phyloP scores from a whole-genome alignment of 371 early-diverging fungal species.

The Blakeslea trispora region DNA sequence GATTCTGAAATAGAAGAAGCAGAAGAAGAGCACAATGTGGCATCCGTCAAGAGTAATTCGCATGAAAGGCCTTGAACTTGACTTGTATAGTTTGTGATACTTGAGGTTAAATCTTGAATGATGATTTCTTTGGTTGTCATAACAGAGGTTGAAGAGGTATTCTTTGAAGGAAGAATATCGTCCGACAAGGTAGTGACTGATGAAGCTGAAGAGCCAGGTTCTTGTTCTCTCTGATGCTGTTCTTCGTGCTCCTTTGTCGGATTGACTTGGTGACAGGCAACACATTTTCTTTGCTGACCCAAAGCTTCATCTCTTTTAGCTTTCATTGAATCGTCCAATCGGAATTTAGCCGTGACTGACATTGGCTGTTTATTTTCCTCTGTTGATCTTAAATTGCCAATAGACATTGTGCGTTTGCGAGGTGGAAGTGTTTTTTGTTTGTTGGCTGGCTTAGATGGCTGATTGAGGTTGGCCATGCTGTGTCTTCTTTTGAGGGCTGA shows the following conservation, averaged over 20 bases:
- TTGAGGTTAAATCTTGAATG: conserved; percentile 12
- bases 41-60: not conserved
- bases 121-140: conserved; percentile 3
- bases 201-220: not conserved
- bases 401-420: conserved; percentile 18
- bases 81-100: conserved; percentile 12
- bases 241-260: not conserved
- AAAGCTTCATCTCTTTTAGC: not conserved
- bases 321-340: conserved; percentile 13
- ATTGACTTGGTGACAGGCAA: conserved; percentile 7
- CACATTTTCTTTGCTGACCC: conserved; percentile 16
- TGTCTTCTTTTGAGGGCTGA: conserved; percentile 16
- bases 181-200: not conserved
- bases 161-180: conserved; percentile 2
- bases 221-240: not conserved
- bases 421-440: conserved; percentile 1
- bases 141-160: not conserved
- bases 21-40: not conserved
- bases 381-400: conserved; percentile 2
- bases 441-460: not conserved
- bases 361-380: not conserved
- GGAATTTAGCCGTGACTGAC: conserved; percentile 10
- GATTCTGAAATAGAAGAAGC: conserved; percentile 6
- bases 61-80: conserved; percentile 14
- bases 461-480: conserved; percentile 19